Percentiles rank a stretch among this genome's conserved stretches.
phyloP scores from a whole-genome alignment of 2,329 filamentous ascomycete species.

The Onygenales sp. region DNA sequence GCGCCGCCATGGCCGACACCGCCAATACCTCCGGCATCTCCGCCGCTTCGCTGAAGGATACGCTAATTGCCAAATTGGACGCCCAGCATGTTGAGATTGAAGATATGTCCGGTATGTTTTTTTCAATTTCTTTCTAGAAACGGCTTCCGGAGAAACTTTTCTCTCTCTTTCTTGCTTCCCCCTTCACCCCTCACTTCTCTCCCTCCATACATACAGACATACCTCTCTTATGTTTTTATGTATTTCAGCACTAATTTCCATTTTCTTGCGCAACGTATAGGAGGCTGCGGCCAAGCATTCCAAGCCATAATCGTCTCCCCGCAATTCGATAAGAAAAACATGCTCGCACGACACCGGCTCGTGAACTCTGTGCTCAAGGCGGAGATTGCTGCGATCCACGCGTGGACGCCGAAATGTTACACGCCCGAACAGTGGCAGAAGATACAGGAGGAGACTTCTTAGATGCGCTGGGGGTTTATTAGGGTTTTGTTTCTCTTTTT shows the following conservation, averaged over 20 bases:
- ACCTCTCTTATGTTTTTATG: background rate
- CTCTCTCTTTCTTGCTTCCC: too few relatives aligned
- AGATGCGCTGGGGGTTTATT: constrained; percentile 1
- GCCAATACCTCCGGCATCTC: constrained; percentile 57
- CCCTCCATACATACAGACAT: background rate
- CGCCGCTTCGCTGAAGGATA: constrained; percentile 58
- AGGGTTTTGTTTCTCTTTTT: constrained; percentile 1
- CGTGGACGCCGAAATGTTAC: constrained; percentile 90
- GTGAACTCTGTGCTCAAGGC: constrained; percentile 76
- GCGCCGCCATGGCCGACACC: constrained; percentile 34
- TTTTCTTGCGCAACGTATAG: constrained; percentile 30
- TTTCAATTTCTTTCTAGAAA: background rate
- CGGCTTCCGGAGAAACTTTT: background rate
- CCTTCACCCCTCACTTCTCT: background rate
- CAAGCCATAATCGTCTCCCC: constrained; percentile 62
- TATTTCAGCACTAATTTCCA: background rate
- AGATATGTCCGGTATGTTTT: constrained; percentile 72
- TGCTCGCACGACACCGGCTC: constrained; percentile 74
- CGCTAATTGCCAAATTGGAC: constrained; percentile 59
- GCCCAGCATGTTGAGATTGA: constrained; percentile 78
- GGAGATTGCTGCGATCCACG: constrained; percentile 85
- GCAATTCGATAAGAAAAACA: constrained; percentile 60
- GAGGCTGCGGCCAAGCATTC: constrained; percentile 62
- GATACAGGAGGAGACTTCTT: constrained; percentile 39
- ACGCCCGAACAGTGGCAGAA: constrained; percentile 83